phyloP scores from a whole-genome alignment of 2,329 filamentous ascomycete genomes.

The Fusarium keratoplasticum region DNA sequence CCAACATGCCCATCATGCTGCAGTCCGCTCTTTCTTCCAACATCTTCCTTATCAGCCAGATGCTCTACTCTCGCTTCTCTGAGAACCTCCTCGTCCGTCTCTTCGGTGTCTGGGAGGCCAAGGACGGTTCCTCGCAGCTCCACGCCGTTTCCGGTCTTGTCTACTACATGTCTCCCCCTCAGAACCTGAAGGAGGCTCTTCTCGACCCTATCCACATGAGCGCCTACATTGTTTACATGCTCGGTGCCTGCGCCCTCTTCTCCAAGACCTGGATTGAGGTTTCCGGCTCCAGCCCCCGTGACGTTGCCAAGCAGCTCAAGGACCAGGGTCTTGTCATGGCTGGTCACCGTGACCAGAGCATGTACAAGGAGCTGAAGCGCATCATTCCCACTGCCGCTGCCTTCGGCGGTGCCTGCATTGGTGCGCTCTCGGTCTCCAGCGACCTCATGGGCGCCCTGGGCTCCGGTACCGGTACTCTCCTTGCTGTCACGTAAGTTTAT shows the following conservation, averaged over 20 bases:
- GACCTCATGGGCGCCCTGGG: slow-evolving; percentile 96
- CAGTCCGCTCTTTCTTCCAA: slow-evolving; percentile 99
- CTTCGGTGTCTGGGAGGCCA: slow-evolving; percentile 98
- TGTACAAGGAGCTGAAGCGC: slow-evolving; percentile 99
- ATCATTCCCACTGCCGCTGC: slow-evolving; percentile 98
- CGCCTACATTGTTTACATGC: slow-evolving; percentile 97
- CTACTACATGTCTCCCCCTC: slow-evolving; percentile 99
- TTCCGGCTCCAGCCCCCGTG: slow-evolving; percentile 94
- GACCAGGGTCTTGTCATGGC: slow-evolving; percentile 99
- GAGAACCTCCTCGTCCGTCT: slow-evolving; percentile 98
- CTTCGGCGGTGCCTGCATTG: slow-evolving; percentile 99
- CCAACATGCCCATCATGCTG: slow-evolving; percentile 99
- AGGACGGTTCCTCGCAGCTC: slow-evolving; percentile 95
- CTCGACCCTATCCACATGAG: slow-evolving; percentile 97
- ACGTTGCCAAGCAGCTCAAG: slow-evolving; percentile 99
- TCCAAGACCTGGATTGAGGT: slow-evolving; percentile 99
- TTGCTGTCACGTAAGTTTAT: slow-evolving; percentile 92
- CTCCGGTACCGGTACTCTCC: slow-evolving; percentile 95
- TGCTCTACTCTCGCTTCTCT: slow-evolving; percentile 98
- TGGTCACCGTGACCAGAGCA: slow-evolving; percentile 98
- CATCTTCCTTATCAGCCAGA: slow-evolving; percentile 98
- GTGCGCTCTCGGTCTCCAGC: slow-evolving; percentile 93
- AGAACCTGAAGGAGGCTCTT: slow-evolving; percentile 97
- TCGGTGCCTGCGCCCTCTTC: slow-evolving; percentile 96
- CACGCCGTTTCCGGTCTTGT: slow-evolving; percentile 92